These are phyloP conservation scores for Candida tropicalis DNA, from an alignment of 1,139 yeast species.

Conservation along the genomic window DNA sequence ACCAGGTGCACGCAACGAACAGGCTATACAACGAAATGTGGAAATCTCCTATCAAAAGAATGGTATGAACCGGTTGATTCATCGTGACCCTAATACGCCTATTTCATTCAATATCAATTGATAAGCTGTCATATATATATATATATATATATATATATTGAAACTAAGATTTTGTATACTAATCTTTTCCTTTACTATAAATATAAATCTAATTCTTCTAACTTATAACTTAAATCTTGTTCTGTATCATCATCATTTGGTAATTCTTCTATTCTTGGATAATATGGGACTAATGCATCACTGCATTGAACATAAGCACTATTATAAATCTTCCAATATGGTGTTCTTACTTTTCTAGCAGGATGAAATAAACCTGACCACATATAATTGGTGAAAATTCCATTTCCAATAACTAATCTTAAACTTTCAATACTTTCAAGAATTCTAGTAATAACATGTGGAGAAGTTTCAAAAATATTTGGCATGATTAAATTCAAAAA, in stretches of 20 bases:
- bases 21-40: too few relatives aligned
- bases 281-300: slow-evolving; percentile 81
- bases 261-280: slow-evolving; percentile 59
- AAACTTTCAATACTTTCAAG: slow-evolving; percentile 81
- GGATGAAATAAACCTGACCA: slow-evolving; percentile 95
- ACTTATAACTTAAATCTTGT: slow-evolving; percentile 20
- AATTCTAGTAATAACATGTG: slow-evolving; percentile 86
- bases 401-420: slow-evolving; percentile 74
- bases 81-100: slow-evolving; percentile 2
- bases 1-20: not conserved
- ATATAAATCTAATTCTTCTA: slow-evolving; percentile 43
- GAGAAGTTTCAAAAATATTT: slow-evolving; percentile 88
- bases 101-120: slow-evolving; percentile 5
- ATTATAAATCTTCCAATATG: slow-evolving; percentile 88
- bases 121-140: too few relatives aligned
- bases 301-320: slow-evolving; percentile 71
- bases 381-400: slow-evolving; percentile 70
- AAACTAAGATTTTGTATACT: too few relatives aligned
- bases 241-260: slow-evolving; percentile 17
- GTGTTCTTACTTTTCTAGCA: slow-evolving; percentile 79
- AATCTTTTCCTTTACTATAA: slow-evolving; percentile 18
- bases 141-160: too few relatives aligned
- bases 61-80: not conserved
- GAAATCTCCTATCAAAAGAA: not conserved
- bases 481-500: slow-evolving; percentile 77